Percentiles rank a stretch among this genome's conserved stretches.
These are phyloP conservation scores for Cornus kousa DNA, from an alignment of 148 eudicot species.

Conservation along the genomic window DNA sequence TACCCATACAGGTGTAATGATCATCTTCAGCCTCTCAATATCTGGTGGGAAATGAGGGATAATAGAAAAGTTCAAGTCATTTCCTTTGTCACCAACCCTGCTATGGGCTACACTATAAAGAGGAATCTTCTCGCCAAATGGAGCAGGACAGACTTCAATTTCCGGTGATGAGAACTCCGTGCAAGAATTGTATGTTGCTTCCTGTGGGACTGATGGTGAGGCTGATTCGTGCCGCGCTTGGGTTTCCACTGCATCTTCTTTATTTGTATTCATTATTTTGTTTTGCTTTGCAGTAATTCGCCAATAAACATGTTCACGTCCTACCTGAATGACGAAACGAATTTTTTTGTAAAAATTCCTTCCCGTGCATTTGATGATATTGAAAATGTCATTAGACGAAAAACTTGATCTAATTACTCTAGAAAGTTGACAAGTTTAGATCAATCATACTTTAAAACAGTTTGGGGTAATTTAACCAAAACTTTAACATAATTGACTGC, in stretches of 20 bases:
- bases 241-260: slow-evolving; percentile 9
- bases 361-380: neutral
- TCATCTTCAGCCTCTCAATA: slow-evolving; percentile 61
- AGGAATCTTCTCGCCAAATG: slow-evolving; percentile 47
- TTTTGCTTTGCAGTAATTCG: slow-evolving; percentile 41
- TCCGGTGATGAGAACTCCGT: slow-evolving; percentile 19
- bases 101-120: slow-evolving; percentile 82
- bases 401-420: neutral
- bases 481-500: too few relatives aligned
- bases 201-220: slow-evolving; percentile 16
- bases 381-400: neutral
- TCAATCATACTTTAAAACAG: too few relatives aligned
- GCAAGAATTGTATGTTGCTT: slow-evolving; percentile 17
- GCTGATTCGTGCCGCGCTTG: slow-evolving; percentile 7
- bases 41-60: slow-evolving; percentile 78
- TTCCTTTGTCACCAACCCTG: slow-evolving; percentile 96
- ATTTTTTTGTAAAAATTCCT: neutral
- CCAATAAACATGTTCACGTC: slow-evolving; percentile 65
- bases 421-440: neutral
- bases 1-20: slow-evolving; percentile 79
- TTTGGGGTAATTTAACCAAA: too few relatives aligned
- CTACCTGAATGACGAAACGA: slow-evolving; percentile 43
- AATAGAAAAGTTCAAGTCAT: slow-evolving; percentile 85
- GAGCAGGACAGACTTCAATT: slow-evolving; percentile 43
- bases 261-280: slow-evolving; percentile 17